Base-by-base conservation (phyloP, 495 filamentous ascomycete genomes). In the Penicillium steckii region DNA sequence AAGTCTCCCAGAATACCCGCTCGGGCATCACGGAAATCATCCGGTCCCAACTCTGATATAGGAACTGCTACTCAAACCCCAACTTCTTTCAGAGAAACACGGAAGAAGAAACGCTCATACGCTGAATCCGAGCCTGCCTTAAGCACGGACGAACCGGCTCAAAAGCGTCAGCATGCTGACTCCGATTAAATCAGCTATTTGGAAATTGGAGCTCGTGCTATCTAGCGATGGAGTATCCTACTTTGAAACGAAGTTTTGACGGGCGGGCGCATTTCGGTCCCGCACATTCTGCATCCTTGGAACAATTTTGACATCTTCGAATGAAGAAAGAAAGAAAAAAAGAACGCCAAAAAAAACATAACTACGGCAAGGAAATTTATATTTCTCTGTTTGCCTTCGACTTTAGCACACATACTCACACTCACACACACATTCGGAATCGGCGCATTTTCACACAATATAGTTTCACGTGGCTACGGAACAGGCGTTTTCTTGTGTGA, bases 21-120 rank as follows among this genome's bases (percentile, higher is more conserved):
- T 1, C 41, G 24, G 26, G 19, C 35, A 3, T 40, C 44, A 18
- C 33, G 33, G 15, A 37, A 37, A 18, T 37, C 29, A 15, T 18
- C 50, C 8, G 45, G 52, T 25, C 25, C 48, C 13, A 32, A 32
- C 8, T 30, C 38, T 24, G 48, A 51, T 22, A 9, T 40, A n/a
- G 46, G 24, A 22, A 23, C 21, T 8, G 19, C 12, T 38, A 21
- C 27, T 13, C 6, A 35, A 30, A 33, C 27, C 17, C 19, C 22
- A 26, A 29, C 6, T 17, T 33, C 44, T 35, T 24, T 42, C 26
- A 37, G 25, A 5, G 5, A 18, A 1, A 32, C 55, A 5, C 50
- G 56, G 25, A 53, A 47, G 15, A 46, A 45, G 23, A 60, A 55
- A 44, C 57, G 57, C 17, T 44, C 57, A 10, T 52, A 52, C 24